Base-by-base conservation (phyloP, 768 basidiomycete species). In the Roridomyces roridus region DNA sequence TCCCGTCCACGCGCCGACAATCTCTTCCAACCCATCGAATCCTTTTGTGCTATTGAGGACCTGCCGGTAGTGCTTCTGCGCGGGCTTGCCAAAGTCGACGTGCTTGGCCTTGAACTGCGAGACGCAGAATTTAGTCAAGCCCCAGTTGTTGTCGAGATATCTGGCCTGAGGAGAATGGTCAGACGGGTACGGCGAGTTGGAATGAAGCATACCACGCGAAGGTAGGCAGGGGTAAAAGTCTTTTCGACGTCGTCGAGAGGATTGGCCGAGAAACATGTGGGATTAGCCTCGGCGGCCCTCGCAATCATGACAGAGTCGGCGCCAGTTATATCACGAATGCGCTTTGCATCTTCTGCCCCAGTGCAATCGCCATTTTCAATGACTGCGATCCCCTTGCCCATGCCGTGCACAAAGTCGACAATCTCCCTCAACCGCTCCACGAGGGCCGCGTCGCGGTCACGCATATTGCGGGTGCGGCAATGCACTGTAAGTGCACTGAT, bases 261-360 rank as follows among this genome's bases (percentile, higher is more conserved):
- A 0, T 69, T 82, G 17, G 82, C 73, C 3, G 85, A 84, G 77
- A 98, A 98, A 64, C 94, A 90, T 0, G 91, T 87, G 0, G 94
- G 93, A 71, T 98, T 99, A 5, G 88, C 74, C 72, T 99, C 97
- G 6, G 96, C 97, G 1, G 89, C 94, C 6, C 95, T 89, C 20
- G 97, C 97, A 36, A 99, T 90, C 97, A 99, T 99, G 36, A 94
- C 88, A 0, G 94, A 95, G 65, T 91, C 85, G 11, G 93, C 94
- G 4, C 88, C 89, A 90, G 96, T 98, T 24, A 86, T 70, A 45
- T 78, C 77, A 39, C 89, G 82, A 31, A 98, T 84, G 42, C 87
- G 81, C 57, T 84, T 86, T 44, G 90, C 89, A 65, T 96, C 94
- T 61, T 87, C 82, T 75, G 83, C 89, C 4, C 86, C 87, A 15